Evolutionary conservation across 441 rosid genomes (phyloP).

Genomic region (Biscutella auriculata): DNA sequence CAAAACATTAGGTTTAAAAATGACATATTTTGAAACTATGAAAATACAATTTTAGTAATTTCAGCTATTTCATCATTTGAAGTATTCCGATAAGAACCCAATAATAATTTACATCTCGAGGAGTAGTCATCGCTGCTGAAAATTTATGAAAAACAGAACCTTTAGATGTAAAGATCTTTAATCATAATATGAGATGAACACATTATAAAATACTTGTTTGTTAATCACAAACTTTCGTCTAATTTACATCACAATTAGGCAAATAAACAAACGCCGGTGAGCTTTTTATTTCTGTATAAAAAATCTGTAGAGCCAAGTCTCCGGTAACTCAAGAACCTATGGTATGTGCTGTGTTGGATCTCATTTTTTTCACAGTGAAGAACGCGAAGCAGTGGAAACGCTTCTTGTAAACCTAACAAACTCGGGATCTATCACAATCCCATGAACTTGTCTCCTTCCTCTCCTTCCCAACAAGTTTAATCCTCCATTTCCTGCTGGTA

Average conservation of each 20-base stretch:
- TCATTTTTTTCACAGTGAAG: slow-evolving; percentile 6
- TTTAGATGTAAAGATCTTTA: too few species aligned
- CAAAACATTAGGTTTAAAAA: too few species aligned
- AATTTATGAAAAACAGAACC: too few species aligned
- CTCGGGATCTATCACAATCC: slow-evolving; percentile 49
- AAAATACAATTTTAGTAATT: too few species aligned
- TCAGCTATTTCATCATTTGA: too few species aligned
- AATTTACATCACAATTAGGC: slow-evolving; percentile 12
- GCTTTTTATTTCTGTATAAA: background rate
- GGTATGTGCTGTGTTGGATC: background rate
- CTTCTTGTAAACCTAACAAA: slow-evolving; percentile 12
- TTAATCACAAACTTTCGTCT: background rate
- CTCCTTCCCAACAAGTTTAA: slow-evolving; percentile 23
- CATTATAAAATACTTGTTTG: background rate
- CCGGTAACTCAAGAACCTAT: background rate
- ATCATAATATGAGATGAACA: background rate
- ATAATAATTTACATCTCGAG: too few species aligned
- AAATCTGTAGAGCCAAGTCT: background rate
- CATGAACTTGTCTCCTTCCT: slow-evolving; percentile 33
- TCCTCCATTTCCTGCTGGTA: slow-evolving; percentile 11
- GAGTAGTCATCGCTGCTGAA: too few species aligned
- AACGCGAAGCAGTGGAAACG: slow-evolving; percentile 18
- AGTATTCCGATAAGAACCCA: too few species aligned
- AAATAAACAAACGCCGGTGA: background rate
- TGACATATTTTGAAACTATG: too few species aligned